These are phyloP conservation scores for Solanum etuberosum DNA, from an alignment of 257 asterid species.

Conservation along the genomic window DNA sequence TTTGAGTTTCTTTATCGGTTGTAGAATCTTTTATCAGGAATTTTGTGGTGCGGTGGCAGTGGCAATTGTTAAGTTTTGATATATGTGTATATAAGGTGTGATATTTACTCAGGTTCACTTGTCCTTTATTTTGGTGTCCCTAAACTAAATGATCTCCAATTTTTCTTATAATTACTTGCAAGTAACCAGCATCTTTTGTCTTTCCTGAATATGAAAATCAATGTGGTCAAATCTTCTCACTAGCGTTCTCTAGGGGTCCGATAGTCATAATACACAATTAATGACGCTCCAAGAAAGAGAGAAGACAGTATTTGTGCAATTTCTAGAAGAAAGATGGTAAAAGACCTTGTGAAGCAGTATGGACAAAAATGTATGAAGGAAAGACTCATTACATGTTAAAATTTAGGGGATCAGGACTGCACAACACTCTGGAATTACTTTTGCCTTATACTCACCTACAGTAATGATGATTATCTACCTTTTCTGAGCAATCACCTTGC, in stretches of 20 bases:
- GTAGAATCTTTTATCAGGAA: neutral
- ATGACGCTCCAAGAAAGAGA: neutral
- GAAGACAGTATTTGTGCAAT: neutral
- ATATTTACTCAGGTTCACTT: neutral
- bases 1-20: neutral
- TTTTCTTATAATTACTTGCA: neutral
- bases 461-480: neutral
- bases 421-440: neutral
- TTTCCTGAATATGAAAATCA: neutral
- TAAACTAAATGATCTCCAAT: neutral
- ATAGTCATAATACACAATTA: neutral
- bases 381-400: neutral
- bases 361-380: neutral
- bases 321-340: neutral
- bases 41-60: neutral
- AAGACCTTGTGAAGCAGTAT: neutral
- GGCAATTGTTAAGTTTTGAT: neutral
- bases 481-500: neutral
- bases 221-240: neutral
- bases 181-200: neutral
- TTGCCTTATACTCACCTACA: neutral
- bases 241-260: neutral
- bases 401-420: neutral
- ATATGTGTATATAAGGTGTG: neutral
- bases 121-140: neutral